Conservation (phyloP, 805 yeast species). For the Pichia deserticola region DNA sequence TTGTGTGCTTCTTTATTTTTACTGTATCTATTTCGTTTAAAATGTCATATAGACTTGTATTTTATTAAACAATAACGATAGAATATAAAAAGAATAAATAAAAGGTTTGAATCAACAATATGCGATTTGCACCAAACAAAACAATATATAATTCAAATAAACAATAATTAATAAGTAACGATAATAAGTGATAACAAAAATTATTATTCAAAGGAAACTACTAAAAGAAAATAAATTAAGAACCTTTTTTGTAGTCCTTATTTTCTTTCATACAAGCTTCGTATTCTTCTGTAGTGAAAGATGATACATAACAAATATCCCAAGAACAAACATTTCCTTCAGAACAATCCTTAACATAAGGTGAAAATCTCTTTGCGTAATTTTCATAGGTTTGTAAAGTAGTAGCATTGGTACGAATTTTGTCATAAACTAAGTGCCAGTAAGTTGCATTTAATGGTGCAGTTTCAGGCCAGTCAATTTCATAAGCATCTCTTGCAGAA, state of each 20-base stretch:
- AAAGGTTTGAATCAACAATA: too few species aligned
- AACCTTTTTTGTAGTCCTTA: neutral
- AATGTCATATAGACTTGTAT: too few species aligned
- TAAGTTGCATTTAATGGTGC: conserved; percentile 62
- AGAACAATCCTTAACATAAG: conserved; percentile 44
- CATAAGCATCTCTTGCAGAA: conserved; percentile 54
- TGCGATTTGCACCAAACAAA: too few species aligned
- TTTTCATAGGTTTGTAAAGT: conserved; percentile 44
- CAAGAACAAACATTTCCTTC: conserved; percentile 40
- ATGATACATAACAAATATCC: conserved; percentile 35
- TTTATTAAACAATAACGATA: too few species aligned
- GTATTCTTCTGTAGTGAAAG: conserved; percentile 30
- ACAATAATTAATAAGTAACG: too few species aligned
- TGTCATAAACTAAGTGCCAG: conserved; percentile 52
- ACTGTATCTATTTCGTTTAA: too few species aligned
- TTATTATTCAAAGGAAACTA: too few species aligned
- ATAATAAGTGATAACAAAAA: too few species aligned
- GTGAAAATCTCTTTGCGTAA: conserved; percentile 47
- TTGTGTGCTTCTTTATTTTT: too few species aligned
- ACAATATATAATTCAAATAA: too few species aligned
- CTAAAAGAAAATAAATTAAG: neutral
- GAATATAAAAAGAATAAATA: too few species aligned
- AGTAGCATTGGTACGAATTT: conserved; percentile 34
- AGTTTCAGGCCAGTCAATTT: conserved; percentile 48
- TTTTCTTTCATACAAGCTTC: conserved; percentile 5